Base-by-base conservation (phyloP, 495 filamentous ascomycete genomes). In the Hypoxylon subgilvum region DNA sequence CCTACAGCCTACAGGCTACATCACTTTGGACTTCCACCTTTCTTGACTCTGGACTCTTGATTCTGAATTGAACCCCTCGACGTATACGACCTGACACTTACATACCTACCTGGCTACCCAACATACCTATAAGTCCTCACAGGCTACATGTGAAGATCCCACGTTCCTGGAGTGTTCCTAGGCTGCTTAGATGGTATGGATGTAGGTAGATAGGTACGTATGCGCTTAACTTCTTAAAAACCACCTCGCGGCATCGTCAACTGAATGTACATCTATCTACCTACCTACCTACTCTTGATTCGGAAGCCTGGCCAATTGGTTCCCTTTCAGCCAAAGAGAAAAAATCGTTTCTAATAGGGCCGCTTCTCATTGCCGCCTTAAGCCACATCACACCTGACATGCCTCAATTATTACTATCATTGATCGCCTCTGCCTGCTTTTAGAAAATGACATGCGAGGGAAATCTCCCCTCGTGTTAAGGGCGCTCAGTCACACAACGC, bases 301-400 rank as follows among this genome's bases (percentile, higher is more conserved):
- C 44, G 50, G 59, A 58, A 52, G 31, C 13, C 57, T 63, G 47
- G 52, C 55, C 57, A 55, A 63, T 63, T 67, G 60, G 38, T 61
- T 39, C 54, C 51, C 17, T 58, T 59, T 61, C 61, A 65, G 49
- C 55, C 55, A 65, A 25, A 51, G 31, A 51, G 31, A 14, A 34
- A 13, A 50, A 36, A 31, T 49, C 28, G 12, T 31, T 31, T 48
- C 54, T 60, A 16, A 64, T 63, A 60, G 50, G 63, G 32, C 54
- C 63, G 42, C 54, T 66, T 61, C 35, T 56, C 49, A 16, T 63
- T 52, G 63, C 55, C 52, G 66, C 66, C 63, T 39, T 66, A 57
- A 67, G 59, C 66, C 51, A 66, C 62, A 40, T 57, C 56, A 55
- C 54, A 62, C 57, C 53, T 65, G 35, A 17, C 40, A 63, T 50